Evolutionary conservation across 768 basidiomycete species (phyloP).

Genomic region (Lactifluus echinatus): DNA sequence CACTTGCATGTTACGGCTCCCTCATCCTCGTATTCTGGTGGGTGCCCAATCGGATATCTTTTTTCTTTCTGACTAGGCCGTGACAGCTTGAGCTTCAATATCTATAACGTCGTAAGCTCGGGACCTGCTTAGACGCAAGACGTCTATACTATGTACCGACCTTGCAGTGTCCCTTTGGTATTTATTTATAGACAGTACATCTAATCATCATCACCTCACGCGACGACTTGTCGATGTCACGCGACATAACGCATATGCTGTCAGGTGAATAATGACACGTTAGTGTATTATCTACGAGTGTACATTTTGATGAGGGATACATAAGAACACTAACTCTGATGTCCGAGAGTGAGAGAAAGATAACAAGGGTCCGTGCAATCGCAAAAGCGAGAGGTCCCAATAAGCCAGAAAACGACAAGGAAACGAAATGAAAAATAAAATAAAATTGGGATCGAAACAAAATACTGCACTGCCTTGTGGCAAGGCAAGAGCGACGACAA

Average conservation of each 20-base stretch:
- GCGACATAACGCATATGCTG: not conserved
- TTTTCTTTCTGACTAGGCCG: slow-evolving; percentile 8
- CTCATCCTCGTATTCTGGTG: slow-evolving; percentile 85
- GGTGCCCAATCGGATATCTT: slow-evolving; percentile 23
- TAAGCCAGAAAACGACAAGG: not conserved
- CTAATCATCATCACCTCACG: not conserved
- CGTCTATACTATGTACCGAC: not conserved
- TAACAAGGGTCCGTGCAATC: slow-evolving; percentile 2
- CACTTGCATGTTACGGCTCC: slow-evolving; percentile 63
- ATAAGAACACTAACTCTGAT: not conserved
- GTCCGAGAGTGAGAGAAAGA: not conserved
- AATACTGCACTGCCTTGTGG: not conserved
- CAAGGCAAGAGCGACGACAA: no score
- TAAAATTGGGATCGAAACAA: not conserved
- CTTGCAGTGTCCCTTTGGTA: not conserved
- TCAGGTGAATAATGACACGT: not conserved
- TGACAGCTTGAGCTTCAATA: slow-evolving; percentile 66
- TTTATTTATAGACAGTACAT: not conserved
- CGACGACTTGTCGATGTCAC: not conserved
- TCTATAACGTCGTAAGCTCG: slow-evolving; percentile 40
- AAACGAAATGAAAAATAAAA: not conserved
- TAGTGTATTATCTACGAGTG: not conserved
- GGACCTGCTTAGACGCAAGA: slow-evolving; percentile 1
- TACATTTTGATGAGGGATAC: not conserved
- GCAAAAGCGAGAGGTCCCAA: not conserved